Evolutionary conservation across 495 filamentous ascomycete species (phyloP), one percentile per base, ranked within the genome.

Genomic region (Penicillium waksmanii): DNA sequence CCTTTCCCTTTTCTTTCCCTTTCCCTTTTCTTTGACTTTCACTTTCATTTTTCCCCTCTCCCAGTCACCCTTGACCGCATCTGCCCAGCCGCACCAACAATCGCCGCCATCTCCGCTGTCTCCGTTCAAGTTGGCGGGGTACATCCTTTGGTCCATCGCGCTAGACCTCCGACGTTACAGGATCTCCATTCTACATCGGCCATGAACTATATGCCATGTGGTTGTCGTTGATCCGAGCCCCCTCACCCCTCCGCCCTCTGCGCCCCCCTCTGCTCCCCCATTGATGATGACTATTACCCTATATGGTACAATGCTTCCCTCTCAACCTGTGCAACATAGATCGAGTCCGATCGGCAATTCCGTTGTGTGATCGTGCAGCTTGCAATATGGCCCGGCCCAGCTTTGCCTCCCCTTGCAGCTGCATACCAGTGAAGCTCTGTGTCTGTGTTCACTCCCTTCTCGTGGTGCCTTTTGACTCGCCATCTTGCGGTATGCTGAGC

Each of bases 351-450:
- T 66, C 61, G 46, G 55, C 60, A 57, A 55, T 43, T 57, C 48
- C 66, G 27, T 4, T 1, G 27, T 58, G 55, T 49, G 66, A 69
- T 66, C 61, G 50, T 56, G 61, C 64, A 51, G 57, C 55, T 56
- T 55, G 53, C 42, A 67, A 56, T 52, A 54, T 58, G 54, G 59
- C 53, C 55, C 53, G 46, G 40, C 42, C 62, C 49, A 62, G 54
- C 50, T 63, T 42, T 42, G 35, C 53, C 55, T 65, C 64, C 67
- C 64, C 64, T 67, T 67, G 67, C 67, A 65, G 60, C 56, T 53
- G 53, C 59, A 65, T 62, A 58, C 65, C 61, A 53, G 7, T 42
- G 47, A 38, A 44, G 47, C 47, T 40, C 33, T 40, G 15, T 43
- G 40, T 43, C 40, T 13, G 8, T 44, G 40, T 43, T 17, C 40